A percentile compares a stretch with the other conserved stretches of the same genome.
Evolutionary conservation across 345 rosid species (phyloP).

Genomic region (Gynandropsis gynandra): DNA sequence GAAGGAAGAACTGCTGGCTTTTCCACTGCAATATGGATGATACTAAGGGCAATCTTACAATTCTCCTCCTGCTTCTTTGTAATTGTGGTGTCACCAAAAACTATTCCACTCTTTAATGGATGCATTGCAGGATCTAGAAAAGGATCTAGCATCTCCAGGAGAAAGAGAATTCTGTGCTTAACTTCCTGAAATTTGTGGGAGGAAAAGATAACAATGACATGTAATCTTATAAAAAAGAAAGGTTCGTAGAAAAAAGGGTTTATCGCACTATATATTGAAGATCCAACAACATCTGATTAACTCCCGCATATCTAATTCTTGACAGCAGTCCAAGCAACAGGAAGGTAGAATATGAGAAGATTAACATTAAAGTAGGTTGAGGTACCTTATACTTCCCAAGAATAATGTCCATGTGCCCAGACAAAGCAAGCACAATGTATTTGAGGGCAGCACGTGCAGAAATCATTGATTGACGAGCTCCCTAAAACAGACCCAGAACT

Average conservation of each 20-base stretch:
- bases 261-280: background rate
- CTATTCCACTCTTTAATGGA: constrained; percentile 42
- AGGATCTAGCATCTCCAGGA: constrained; percentile 79
- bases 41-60: constrained; percentile 51
- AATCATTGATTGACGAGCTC: constrained; percentile 36
- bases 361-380: background rate
- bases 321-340: background rate
- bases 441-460: constrained; percentile 72
- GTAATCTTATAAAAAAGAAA: background rate
- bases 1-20: constrained; percentile 76
- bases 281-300: background rate
- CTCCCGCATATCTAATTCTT: background rate
- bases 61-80: constrained; percentile 49
- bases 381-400: constrained; percentile 70
- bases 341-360: constrained; percentile 1
- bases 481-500: constrained; percentile 33
- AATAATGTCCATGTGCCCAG: constrained; percentile 78
- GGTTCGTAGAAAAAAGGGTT: background rate
- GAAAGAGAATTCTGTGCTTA: constrained; percentile 73
- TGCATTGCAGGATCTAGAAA: constrained; percentile 64
- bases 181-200: constrained; percentile 46
- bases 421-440: constrained; percentile 65
- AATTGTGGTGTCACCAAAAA: constrained; percentile 49
- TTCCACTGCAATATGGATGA: constrained; percentile 59
- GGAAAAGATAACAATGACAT: background rate